Evolutionary conservation across 2,329 filamentous ascomycete species (phyloP).

Genomic region (Colletotrichum horii): DNA sequence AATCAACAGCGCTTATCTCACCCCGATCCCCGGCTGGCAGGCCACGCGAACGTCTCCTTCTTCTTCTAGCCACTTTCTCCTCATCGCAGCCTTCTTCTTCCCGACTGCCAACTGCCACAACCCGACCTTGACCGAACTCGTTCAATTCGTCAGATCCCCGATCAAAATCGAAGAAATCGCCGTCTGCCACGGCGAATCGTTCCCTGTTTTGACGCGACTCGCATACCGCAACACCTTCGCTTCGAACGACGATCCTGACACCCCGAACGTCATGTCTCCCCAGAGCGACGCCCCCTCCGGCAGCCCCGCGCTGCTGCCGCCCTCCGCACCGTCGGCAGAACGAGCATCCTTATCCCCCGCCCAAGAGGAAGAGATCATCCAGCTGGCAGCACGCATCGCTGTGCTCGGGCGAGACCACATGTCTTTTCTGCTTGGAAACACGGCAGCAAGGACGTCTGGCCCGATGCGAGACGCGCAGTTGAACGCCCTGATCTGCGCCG

Average conservation of each 20-base stretch:
- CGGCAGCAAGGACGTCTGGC: not conserved
- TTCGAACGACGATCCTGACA: not conserved
- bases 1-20: not conserved
- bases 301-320: not conserved
- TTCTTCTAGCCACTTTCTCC: not conserved
- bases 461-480: not conserved
- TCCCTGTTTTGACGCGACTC: not conserved
- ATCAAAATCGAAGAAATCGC: not conserved
- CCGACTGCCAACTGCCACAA: not conserved
- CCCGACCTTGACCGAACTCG: not conserved
- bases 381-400: not conserved
- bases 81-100: not conserved
- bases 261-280: not conserved
- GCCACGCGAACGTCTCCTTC: not conserved
- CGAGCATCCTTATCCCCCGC: not conserved
- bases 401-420: not conserved
- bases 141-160: not conserved
- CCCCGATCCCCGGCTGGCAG: not conserved
- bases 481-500: not conserved
- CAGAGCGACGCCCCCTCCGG: not conserved
- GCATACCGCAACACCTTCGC: not conserved
- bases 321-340: not conserved
- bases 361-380: not conserved
- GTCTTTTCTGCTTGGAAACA: not conserved
- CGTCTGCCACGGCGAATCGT: not conserved